These are phyloP conservation scores for Mortierella sp. DNA, from an alignment of 371 early-diverging fungal species.

Conservation along the genomic window DNA sequence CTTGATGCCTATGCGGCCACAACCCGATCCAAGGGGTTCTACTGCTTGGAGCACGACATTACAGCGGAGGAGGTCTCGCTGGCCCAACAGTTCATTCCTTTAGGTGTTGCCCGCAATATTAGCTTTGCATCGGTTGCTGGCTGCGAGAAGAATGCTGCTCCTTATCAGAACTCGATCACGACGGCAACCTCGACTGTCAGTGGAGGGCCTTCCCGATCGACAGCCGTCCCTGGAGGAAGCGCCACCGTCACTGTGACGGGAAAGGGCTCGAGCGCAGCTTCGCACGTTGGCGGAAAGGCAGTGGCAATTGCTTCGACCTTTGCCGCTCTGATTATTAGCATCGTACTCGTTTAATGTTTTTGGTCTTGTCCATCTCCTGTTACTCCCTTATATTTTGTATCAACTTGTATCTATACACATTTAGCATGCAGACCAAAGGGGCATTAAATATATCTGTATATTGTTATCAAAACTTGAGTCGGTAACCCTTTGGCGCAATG, in stretches of 20 bases:
- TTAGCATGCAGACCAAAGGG: background rate
- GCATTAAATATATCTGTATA: too few species aligned
- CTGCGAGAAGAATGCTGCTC: slow-evolving; percentile 9
- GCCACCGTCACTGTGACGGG: background rate
- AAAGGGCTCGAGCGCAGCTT: too few species aligned
- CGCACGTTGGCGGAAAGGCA: too few species aligned
- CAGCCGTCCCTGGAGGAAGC: background rate
- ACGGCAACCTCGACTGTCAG: background rate
- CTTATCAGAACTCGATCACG: slow-evolving; percentile 9
- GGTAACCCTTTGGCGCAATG: slow-evolving; percentile 43
- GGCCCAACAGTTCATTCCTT: slow-evolving; percentile 18
- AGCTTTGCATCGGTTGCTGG: slow-evolving; percentile 12
- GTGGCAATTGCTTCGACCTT: too few species aligned
- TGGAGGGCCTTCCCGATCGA: background rate
- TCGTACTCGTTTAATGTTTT: too few species aligned
- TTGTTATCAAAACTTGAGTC: slow-evolving; percentile 26
- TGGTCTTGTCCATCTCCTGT: too few species aligned
- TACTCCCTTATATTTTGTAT: background rate
- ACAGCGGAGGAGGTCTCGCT: slow-evolving; percentile 3
- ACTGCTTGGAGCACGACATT: slow-evolving; percentile 46
- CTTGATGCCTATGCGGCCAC: slow-evolving; percentile 12
- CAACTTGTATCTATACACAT: background rate
- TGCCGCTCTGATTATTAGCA: too few species aligned
- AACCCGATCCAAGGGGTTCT: slow-evolving; percentile 19
- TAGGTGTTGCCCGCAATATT: slow-evolving; percentile 15